Base-by-base conservation (phyloP, 768 basidiomycete species). In the Trametes cubensis region DNA sequence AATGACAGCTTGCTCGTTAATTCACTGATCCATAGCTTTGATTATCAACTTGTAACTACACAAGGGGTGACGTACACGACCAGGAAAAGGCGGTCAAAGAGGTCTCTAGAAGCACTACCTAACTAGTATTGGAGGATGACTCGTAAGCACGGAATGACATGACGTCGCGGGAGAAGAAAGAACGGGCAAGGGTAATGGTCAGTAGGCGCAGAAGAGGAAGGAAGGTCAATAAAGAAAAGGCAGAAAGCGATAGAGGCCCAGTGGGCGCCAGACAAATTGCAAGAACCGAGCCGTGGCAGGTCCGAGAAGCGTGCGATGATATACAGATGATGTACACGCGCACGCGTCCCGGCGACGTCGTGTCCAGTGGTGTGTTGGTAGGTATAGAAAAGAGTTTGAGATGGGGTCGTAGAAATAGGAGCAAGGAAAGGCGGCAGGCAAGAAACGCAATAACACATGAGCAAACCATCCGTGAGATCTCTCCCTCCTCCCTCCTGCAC, bases 321-420 rank as follows among this genome's bases (percentile, higher is more conserved):
- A 59, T 59, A 59, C 58, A 59, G 8, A 34, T 51, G 40, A 18
- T 59, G 58, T 59, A 59, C 53, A 59, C 49, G 49, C 58, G 50
- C 58, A 51, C 48, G 38, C 56, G n/a, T 48, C 41, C 49, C 58
- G 41, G 58, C 58, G 41, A 59, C 58, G 23, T 20, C 30, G 41
- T 59, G 58, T 59, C 58, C 58, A 52, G 47, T 56, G 53, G 15
- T n/a, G 25, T 40, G 42, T 30, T 42, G 41, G 44, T 41, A 44
- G 34, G 26, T 25, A 42, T 25, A 14, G 41, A 40, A 41, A 26
- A 21, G 41, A 38, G 26, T 42, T 23, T 25, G 25, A 20, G 26
- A 11, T n/a, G 46, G 45, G 30, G 55, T 47, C 11, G 55, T 17
- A 8, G 3, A 25, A 23, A 38, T 13, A 34, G 26, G 4, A 25